These are phyloP conservation scores for Macrotyloma uniflorum DNA, from an alignment of 306 rosid genomes.

Conservation along the genomic window DNA sequence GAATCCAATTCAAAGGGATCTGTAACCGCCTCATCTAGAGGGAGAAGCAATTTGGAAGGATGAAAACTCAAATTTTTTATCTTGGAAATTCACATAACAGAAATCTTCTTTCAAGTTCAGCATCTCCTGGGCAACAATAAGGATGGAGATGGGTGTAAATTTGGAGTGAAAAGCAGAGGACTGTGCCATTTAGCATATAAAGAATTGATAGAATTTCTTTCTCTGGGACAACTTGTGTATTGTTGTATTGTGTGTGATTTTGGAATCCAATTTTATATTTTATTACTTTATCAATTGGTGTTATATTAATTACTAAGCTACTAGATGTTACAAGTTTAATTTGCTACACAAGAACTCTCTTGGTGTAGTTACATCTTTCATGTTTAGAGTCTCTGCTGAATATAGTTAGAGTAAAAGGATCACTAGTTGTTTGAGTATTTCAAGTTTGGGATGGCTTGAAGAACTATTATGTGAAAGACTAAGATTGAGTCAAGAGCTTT, in stretches of 20 bases:
- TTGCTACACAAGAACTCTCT: not conserved
- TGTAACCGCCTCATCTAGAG: no score
- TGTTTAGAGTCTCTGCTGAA: not conserved
- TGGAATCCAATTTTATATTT: no score
- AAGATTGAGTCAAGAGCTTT: slow-evolving; percentile 14
- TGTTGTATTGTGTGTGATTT: no score
- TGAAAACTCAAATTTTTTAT: no score
- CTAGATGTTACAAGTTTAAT: not conserved
- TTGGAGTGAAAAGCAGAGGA: not conserved
- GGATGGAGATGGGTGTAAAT: not conserved
- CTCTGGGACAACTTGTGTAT: no score
- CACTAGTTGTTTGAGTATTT: not conserved
- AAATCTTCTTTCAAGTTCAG: no score
- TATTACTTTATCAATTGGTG: no score
- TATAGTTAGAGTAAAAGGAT: slow-evolving; percentile 4
- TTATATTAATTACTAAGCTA: not conserved
- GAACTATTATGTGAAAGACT: not conserved
- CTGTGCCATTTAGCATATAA: no score
- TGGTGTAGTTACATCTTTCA: not conserved
- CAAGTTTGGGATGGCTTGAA: slow-evolving; percentile 3
- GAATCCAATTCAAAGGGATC: not conserved
- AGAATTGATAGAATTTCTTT: no score
- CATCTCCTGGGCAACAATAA: not conserved
- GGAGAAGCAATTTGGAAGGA: no score
- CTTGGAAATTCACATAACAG: not conserved